Conservation (phyloP, 306 rosid genomes). For the Vigna hirtella region DNA sequence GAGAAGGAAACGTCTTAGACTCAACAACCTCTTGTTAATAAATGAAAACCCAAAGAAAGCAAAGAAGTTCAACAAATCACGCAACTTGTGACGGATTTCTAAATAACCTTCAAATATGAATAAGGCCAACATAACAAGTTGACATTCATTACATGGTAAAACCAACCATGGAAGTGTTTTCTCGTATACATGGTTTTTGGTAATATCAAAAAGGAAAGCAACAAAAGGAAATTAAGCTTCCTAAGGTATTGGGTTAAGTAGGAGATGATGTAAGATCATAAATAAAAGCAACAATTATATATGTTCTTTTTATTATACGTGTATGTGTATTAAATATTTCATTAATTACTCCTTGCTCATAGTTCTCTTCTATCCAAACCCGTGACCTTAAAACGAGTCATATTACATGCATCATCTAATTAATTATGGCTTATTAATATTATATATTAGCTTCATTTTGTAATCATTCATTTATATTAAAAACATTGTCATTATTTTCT, state of each 20-base stretch:
- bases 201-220: conserved; percentile 1
- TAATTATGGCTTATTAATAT: no score
- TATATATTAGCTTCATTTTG: no score
- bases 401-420: not conserved
- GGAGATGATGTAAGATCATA: conserved; percentile 1
- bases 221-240: conserved; percentile 2
- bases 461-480: no score
- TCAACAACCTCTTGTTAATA: not conserved
- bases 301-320: not conserved
- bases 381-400: not conserved
- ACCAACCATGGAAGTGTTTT: not conserved
- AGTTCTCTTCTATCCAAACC: not conserved
- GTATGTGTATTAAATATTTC: not conserved
- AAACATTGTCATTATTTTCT: no score
- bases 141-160: not conserved
- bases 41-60: not conserved
- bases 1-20: conserved; percentile 42
- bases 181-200: conserved; percentile 5
- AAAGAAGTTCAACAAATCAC: conserved; percentile 28
- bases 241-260: not conserved
- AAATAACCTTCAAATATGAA: conserved; percentile 7
- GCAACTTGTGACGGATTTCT: not conserved
- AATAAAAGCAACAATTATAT: not conserved
- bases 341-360: no score
- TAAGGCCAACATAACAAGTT: conserved; percentile 31